phyloP scores from a whole-genome alignment of 208 protist genomes.

The Leptomonas seymouri region DNA sequence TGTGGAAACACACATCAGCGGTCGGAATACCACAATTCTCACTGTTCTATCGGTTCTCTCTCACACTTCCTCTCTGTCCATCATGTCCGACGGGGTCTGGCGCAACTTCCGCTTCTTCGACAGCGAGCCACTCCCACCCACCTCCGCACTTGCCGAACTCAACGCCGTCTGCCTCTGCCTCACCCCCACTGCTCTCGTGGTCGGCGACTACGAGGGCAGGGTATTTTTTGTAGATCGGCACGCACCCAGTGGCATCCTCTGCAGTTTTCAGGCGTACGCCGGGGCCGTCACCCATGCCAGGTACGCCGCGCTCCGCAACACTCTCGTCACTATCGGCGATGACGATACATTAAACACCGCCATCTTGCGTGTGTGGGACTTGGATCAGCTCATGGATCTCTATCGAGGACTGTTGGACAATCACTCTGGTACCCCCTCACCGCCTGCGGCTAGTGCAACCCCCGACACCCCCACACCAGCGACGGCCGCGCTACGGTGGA shows the following conservation, averaged over 20 bases:
- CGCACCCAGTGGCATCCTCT: conserved; percentile 10
- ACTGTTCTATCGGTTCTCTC: neutral
- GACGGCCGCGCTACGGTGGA: conserved; percentile 23
- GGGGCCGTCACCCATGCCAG: conserved; percentile 71
- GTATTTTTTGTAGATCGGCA: conserved; percentile 76
- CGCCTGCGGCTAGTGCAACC: neutral
- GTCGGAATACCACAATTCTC: neutral
- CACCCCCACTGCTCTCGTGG: conserved; percentile 78
- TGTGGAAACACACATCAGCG: neutral
- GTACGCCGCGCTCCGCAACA: conserved; percentile 42
- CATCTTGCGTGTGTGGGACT: conserved; percentile 63
- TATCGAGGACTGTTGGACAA: conserved; percentile 22
- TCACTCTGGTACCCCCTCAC: neutral
- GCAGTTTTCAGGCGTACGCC: conserved; percentile 83
- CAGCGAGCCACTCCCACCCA: conserved; percentile 27
- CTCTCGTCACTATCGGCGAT: conserved; percentile 84
- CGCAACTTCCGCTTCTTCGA: conserved; percentile 79
- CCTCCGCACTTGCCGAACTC: conserved; percentile 35
- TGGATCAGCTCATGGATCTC: conserved; percentile 40
- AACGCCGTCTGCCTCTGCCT: conserved; percentile 75
- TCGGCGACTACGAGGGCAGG: conserved; percentile 82
- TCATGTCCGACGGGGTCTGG: conserved; percentile 28
- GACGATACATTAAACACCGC: conserved; percentile 59
- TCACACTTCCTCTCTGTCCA: neutral
- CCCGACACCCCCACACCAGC: conserved; percentile 11